Percentiles rank a stretch among this genome's conserved stretches.
Conservation (phyloP, 176 grass and related monocot genomes). For the Chloris gayana region DNA sequence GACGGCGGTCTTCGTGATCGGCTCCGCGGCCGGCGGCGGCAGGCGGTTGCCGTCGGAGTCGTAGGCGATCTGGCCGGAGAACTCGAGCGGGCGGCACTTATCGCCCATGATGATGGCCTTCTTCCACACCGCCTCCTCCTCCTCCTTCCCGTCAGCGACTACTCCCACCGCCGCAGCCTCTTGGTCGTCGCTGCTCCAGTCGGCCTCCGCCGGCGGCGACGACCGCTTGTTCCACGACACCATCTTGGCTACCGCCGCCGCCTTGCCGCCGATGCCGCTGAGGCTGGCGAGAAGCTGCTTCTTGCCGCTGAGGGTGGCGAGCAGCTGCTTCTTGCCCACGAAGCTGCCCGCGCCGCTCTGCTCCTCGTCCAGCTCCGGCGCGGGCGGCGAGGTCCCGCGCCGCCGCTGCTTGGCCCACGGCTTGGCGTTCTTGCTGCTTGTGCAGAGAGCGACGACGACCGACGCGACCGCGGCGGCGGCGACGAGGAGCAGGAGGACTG, state of each 20-base stretch:
- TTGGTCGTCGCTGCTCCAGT: background rate
- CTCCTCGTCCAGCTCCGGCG: slow-evolving; percentile 11
- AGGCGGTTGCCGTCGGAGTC: slow-evolving; percentile 49
- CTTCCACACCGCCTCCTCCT: slow-evolving; percentile 52
- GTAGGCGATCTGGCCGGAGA: slow-evolving; percentile 51
- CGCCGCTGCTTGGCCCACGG: slow-evolving; percentile 25
- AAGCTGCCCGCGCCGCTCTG: background rate
- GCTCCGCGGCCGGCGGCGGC: background rate
- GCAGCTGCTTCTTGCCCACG: slow-evolving; percentile 15
- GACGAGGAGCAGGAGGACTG: background rate
- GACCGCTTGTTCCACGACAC: slow-evolving; percentile 37
- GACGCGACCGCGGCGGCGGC: slow-evolving; percentile 10
- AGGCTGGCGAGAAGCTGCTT: slow-evolving; percentile 7
- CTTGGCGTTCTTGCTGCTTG: slow-evolving; percentile 41
- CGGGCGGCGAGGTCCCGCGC: background rate
- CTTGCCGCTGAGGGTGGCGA: slow-evolving; percentile 36
- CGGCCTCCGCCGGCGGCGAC: background rate
- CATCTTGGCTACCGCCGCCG: slow-evolving; percentile 46
- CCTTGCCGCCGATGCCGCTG: slow-evolving; percentile 49
- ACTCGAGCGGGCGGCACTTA: slow-evolving; percentile 60
- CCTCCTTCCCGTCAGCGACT: background rate
- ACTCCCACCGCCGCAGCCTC: background rate
- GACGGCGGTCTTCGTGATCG: background rate
- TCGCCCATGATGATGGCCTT: slow-evolving; percentile 69
- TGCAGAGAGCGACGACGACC: slow-evolving; percentile 44